Conservation (phyloP, 805 yeast species). For the Debaryomyces prosopidis region DNA sequence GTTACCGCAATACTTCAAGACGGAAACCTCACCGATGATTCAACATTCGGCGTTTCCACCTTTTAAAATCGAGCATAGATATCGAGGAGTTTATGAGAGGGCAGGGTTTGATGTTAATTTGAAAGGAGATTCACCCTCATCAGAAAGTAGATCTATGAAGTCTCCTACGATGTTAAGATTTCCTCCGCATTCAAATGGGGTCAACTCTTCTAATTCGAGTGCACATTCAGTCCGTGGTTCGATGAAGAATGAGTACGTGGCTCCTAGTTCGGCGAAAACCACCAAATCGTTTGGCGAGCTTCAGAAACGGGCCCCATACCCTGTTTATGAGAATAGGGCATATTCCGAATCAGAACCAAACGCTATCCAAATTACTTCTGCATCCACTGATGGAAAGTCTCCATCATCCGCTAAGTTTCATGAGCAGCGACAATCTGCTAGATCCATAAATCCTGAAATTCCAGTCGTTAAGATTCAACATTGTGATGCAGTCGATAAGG, state of each 20-base stretch:
- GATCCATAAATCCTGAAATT: neutral
- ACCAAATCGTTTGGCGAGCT: neutral
- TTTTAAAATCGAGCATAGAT: constrained; percentile 58
- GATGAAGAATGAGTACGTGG: neutral
- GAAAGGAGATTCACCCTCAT: constrained; percentile 5
- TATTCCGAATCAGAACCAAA: neutral
- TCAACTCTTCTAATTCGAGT: neutral
- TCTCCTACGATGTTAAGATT: neutral
- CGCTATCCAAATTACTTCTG: neutral
- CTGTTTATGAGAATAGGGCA: neutral
- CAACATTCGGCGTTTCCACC: constrained; percentile 67
- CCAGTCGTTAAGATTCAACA: neutral
- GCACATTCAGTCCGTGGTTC: neutral
- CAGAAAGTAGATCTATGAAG: neutral
- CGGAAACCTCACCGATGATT: constrained; percentile 24
- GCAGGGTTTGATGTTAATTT: constrained; percentile 69
- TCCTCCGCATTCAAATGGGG: neutral
- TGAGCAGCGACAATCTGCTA: neutral
- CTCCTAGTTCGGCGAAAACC: neutral
- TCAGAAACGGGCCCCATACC: neutral
- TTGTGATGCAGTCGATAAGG: neutral
- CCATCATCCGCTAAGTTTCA: neutral
- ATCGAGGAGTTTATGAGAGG: constrained; percentile 72
- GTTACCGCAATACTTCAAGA: constrained; percentile 17
- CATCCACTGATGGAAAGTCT: too few species aligned